phyloP scores from a whole-genome alignment of 441 rosid genomes.

The Geranium incanum region DNA sequence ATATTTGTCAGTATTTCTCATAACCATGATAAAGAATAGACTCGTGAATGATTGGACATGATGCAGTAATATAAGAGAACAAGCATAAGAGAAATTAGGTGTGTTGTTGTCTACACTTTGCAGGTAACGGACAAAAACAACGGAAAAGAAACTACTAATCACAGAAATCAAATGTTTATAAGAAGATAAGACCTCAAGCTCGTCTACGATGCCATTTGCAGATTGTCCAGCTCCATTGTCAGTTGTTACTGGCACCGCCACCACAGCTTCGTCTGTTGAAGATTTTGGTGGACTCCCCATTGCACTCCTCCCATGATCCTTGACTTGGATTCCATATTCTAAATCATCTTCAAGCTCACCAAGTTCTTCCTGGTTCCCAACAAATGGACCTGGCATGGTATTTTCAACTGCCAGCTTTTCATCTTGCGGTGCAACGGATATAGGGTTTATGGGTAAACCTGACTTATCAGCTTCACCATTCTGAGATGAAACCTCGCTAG shows the following conservation, averaged over 20 bases:
- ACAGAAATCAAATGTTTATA: conserved; percentile 11
- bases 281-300: conserved; percentile 26
- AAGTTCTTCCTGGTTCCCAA: conserved; percentile 43
- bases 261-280: conserved; percentile 21
- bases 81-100: neutral
- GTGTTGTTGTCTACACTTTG: neutral
- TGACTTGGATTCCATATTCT: conserved; percentile 34
- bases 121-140: neutral
- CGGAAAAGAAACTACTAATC: neutral
- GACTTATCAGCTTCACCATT: conserved; percentile 27
- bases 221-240: conserved; percentile 32
- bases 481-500: conserved; percentile 21
- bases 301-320: conserved; percentile 23
- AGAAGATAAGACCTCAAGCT: conserved; percentile 65
- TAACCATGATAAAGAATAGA: neutral
- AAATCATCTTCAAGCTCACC: conserved; percentile 66
- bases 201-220: conserved; percentile 43
- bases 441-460: conserved; percentile 11
- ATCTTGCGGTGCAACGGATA: conserved; percentile 34
- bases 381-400: conserved; percentile 46
- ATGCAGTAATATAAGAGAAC: neutral
- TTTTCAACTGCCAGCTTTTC: conserved; percentile 63
- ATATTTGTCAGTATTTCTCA: neutral
- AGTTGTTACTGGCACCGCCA: conserved; percentile 21
- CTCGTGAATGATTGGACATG: neutral